Percentiles rank a stretch among this genome's conserved stretches.
These are phyloP conservation scores for Phyllosticta citribraziliensis DNA, from an alignment of 2,329 filamentous ascomycete genomes.

Conservation along the genomic window DNA sequence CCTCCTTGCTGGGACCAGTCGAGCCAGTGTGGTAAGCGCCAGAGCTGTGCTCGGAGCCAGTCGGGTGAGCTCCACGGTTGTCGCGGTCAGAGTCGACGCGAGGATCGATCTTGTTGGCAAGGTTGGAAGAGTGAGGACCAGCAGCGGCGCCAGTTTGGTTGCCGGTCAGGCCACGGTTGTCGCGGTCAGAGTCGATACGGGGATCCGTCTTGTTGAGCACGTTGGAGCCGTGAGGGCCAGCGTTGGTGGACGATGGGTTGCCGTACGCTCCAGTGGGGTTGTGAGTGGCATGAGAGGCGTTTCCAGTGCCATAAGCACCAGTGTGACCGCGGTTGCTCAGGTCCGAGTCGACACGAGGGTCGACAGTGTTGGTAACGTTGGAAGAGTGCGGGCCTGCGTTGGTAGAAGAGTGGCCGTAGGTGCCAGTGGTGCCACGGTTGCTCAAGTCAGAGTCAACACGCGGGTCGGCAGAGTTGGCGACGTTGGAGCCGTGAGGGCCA, in stretches of 20 bases:
- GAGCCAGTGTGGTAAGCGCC: background rate
- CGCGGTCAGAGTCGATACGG: background rate
- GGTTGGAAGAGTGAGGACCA: constrained; percentile 1
- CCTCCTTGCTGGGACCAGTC: background rate
- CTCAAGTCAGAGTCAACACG: constrained; percentile 1
- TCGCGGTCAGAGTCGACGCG: constrained; percentile 9
- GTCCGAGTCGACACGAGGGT: no score
- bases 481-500: constrained; percentile 4
- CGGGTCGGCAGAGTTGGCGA: background rate
- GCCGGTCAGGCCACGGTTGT: constrained; percentile 1
- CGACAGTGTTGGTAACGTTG: no score
- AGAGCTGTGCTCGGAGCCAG: background rate
- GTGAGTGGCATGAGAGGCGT: background rate
- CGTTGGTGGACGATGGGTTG: background rate
- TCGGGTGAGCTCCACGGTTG: constrained; percentile 3
- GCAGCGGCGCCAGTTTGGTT: background rate
- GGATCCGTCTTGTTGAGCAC: constrained; percentile 2
- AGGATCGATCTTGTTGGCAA: constrained; percentile 5
- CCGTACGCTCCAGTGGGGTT: background rate
- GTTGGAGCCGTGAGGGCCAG: constrained; percentile 4
- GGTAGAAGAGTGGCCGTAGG: background rate
- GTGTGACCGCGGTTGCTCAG: no score
- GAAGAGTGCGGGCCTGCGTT: background rate
- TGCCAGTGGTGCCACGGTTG: constrained; percentile 2
- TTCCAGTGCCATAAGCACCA: no score